Evolutionary conservation across 805 yeast genomes (phyloP), one percentile per base, ranked within the genome.

Genomic region (Lachancea nothofagi): DNA sequence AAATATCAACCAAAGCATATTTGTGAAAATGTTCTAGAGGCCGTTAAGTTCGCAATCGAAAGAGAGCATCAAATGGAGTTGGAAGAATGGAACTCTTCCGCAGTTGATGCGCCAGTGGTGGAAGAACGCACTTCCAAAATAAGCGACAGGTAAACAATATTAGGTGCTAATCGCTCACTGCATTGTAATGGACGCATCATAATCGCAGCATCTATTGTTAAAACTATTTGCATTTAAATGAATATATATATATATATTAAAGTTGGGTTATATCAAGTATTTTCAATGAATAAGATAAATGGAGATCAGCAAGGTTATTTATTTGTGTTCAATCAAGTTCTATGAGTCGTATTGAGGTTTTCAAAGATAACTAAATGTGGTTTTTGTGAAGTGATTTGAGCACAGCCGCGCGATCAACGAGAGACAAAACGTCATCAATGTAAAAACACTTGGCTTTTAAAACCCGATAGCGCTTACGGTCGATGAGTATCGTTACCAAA

Each of bases 41-140:
- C 94, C 22, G 94, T 84, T 20, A 70, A 82, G 61, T 84, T 74
- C 64, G 94, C 90, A 18, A 80, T 84, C 53, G 90, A 83, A 59
- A 71, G 89, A 52, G 94, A 84, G 58, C 93, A 84, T 52, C 66
- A 69, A 50, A 65, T 68, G 66, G 94, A 84, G 57, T 66, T 83
- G 57, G 69, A 67, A 8, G 90, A 83, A 59, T 83, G 90, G 89
- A 82, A 83, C 52, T 40, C 35, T 18, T 72, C 69, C 41, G 75
- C 72, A 42, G 62, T 69, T 19, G 77, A 72, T 43, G 78, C 74
- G 27, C 77, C 79, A 4, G 72, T 68, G 18, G 59, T 65, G 26
- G 65, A 72, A 49, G 69, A 63, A 68, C 14, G 21, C 13, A 35
- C 38, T 4, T 3, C 38, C 25, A 27, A 27, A 21, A 19, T 28